Percentiles rank a stretch among this genome's conserved stretches.
phyloP scores from a whole-genome alignment of 768 basidiomycete species.

The Cyathus striatus region DNA sequence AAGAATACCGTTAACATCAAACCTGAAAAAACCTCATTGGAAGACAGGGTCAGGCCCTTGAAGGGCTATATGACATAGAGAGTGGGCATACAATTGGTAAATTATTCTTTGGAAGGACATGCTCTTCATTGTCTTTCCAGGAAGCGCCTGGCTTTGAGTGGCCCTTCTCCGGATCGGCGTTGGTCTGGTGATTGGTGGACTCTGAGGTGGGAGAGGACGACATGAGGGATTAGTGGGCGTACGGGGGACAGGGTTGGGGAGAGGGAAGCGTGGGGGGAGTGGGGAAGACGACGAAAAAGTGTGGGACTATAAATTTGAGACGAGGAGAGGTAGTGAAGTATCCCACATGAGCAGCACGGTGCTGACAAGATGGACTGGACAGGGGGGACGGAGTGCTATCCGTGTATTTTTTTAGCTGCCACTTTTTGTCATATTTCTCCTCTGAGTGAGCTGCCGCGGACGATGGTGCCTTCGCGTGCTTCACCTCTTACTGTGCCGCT shows the following conservation, averaged over 20 bases:
- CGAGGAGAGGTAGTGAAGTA: background rate
- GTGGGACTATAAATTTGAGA: too few species aligned
- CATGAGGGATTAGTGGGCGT: background rate
- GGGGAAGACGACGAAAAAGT: too few species aligned
- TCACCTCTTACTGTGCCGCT: too few species aligned
- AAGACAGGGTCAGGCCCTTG: background rate
- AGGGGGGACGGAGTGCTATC: background rate
- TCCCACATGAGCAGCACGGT: background rate
- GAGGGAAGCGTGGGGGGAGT: background rate
- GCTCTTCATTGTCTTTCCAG: constrained; percentile 51
- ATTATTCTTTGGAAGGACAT: constrained; percentile 51
- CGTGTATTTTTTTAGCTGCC: background rate
- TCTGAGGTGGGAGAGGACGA: background rate
- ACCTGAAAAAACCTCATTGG: constrained; percentile 37
- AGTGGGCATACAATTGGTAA: constrained; percentile 32
- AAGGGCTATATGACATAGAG: background rate
- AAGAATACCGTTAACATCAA: constrained; percentile 42
- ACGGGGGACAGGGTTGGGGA: background rate
- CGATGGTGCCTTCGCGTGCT: too few species aligned
- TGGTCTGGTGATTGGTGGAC: background rate
- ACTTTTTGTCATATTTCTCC: too few species aligned
- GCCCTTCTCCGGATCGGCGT: constrained; percentile 7
- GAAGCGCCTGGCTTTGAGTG: constrained; percentile 37
- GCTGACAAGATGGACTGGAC: background rate
- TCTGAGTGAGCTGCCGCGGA: too few species aligned